Conservation (phyloP, 2,329 filamentous ascomycete species). For the Fusarium sp. region DNA sequence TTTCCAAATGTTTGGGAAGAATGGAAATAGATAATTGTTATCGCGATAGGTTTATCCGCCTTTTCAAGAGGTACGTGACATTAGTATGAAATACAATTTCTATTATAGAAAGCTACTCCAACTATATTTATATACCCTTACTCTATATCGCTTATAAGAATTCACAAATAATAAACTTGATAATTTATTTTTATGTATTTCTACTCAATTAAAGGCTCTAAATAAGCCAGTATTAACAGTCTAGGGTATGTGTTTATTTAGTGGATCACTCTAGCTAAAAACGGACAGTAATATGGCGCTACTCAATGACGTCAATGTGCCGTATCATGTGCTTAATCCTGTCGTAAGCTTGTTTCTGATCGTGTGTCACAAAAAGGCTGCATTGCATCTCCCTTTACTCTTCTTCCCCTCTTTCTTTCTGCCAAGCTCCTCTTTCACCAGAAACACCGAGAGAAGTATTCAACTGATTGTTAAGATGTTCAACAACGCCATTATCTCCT, state of each 20-base stretch:
- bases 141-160: no score
- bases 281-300: not conserved
- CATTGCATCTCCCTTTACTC: not conserved
- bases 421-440: not conserved
- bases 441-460: not conserved
- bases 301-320: conserved; percentile 27
- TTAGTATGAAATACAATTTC: no score
- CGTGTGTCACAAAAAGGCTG: conserved; percentile 11
- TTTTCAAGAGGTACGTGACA: no score
- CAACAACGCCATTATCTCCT: conserved; percentile 30
- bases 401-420: not conserved
- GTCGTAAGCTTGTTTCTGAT: conserved; percentile 23
- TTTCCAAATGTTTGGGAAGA: not conserved
- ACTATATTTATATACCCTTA: no score
- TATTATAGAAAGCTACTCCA: no score
- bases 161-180: no score
- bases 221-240: not conserved
- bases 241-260: not conserved
- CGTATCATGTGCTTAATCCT: conserved; percentile 24
- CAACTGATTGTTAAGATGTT: conserved; percentile 17
- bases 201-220: no score
- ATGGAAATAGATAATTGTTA: not conserved
- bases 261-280: not conserved
- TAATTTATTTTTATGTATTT: no score
- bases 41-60: no score